Evolutionary conservation across 129 eudicot genomes (phyloP), one percentile per base, ranked within the genome.

Genomic region (Helichrysum umbraculigerum): DNA sequence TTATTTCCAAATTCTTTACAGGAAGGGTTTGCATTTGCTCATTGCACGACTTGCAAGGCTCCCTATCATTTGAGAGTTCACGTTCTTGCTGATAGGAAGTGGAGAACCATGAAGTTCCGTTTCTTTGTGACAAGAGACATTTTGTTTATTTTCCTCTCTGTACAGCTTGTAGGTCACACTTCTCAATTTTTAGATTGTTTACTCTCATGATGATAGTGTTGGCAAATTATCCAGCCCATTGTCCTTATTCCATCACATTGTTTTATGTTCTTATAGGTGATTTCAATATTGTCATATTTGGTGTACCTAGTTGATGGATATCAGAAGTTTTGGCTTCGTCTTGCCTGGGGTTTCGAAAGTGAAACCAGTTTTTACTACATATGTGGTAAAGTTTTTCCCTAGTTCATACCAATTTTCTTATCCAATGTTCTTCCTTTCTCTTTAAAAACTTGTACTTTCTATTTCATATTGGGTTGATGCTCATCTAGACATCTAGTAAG

Each of bases 21-120:
- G 99, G 99, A 94, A 85, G 99, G 99, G 66, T 89, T 89, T 80
- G 99, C 99, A 77, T 94, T 94, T 89, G 93, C 99, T 78, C 97
- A 94, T 85, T 94, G 99, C 93, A 94, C 99, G 12, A 94, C 99
- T 20, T 94, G 99, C 92, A 94, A 94, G 83, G 96, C 90, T 87
- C 99, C 99, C n/a, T 94, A 94, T 78, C 88, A 91, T 82, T 77
- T 94, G 81, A 87, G 99, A 85, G 99, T 94, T 68, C 99, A 94
- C 34, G 96, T 79, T 67, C 80, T 86, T 86, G 99, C 97, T 72
- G 97, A 91, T 84, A 86, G 96, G 82, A 94, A 87, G 81, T 94
- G 99, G 99, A 81, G 99, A 74, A 94, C 97, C 71, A 77, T 94
- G 88, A 94, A 94, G 83, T 94, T 94, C 72, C 92, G 97, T 42